phyloP scores from a whole-genome alignment of 768 basidiomycete genomes.

The Candolleomyces eurysporus region DNA sequence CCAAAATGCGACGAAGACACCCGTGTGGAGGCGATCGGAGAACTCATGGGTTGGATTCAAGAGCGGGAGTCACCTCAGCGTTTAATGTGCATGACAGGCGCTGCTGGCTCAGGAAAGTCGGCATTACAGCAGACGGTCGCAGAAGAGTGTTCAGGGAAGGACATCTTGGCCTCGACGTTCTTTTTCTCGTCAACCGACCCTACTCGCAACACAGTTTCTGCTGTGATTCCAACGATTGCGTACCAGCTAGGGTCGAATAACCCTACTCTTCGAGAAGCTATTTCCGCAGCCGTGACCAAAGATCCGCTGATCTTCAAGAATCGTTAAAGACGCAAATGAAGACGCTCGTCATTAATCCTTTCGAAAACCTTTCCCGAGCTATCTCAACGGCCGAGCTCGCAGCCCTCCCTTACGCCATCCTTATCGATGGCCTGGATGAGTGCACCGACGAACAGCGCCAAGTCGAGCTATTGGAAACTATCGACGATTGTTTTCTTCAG shows the following conservation, averaged over 20 bases:
- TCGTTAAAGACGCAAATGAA: slow-evolving; percentile 4
- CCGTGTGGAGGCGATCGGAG: background rate
- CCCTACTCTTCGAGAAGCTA: background rate
- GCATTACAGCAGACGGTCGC: slow-evolving; percentile 1
- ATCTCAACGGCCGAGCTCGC: background rate
- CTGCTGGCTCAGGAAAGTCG: slow-evolving; percentile 5
- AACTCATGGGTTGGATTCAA: background rate
- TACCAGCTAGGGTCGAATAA: slow-evolving; percentile 7
- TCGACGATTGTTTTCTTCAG: slow-evolving; percentile 1
- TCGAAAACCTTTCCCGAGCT: background rate
- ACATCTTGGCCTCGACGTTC: background rate
- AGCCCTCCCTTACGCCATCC: background rate
- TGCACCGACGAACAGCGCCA: slow-evolving; percentile 11
- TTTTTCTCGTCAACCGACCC: slow-evolving; percentile 3
- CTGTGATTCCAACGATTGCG: slow-evolving; percentile 10
- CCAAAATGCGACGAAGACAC: slow-evolving; percentile 2
- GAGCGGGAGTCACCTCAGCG: background rate
- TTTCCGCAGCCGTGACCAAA: background rate
- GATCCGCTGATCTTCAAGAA: background rate
- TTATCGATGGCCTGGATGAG: slow-evolving; percentile 14
- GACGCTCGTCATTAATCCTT: slow-evolving; percentile 6
- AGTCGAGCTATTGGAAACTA: slow-evolving; percentile 4
- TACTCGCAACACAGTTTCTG: background rate
- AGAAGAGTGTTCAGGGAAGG: background rate
- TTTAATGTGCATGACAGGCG: slow-evolving; percentile 2